These are phyloP conservation scores for Sparassis latifolia DNA, from an alignment of 1,284 basidiomycete species.

Conservation along the genomic window DNA sequence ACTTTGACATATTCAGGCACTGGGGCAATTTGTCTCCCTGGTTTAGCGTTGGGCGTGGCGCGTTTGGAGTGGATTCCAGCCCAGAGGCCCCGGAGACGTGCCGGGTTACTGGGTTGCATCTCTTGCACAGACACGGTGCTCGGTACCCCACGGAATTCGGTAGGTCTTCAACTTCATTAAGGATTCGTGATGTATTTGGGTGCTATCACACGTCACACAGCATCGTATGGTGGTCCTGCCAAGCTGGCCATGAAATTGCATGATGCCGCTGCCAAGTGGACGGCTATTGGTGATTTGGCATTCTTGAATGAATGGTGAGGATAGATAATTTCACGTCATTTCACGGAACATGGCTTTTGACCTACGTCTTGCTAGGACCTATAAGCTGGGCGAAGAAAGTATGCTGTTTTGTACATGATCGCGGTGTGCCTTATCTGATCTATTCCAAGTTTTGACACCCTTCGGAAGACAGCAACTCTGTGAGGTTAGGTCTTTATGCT, in stretches of 20 bases:
- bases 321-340: not conserved
- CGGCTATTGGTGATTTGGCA: slow-evolving; percentile 51
- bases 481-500: slow-evolving; percentile 25
- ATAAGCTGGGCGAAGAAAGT: slow-evolving; percentile 78
- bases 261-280: slow-evolving; percentile 48
- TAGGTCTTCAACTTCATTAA: slow-evolving; percentile 26
- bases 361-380: slow-evolving; percentile 47
- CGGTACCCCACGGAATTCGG: slow-evolving; percentile 73
- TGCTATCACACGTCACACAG: slow-evolving; percentile 25
- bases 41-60: slow-evolving; percentile 65
- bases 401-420: slow-evolving; percentile 8
- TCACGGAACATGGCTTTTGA: not conserved
- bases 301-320: slow-evolving; percentile 75
- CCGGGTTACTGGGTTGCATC: slow-evolving; percentile 64
- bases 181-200: not conserved
- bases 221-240: slow-evolving; percentile 61
- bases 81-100: slow-evolving; percentile 68
- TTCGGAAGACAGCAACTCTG: slow-evolving; percentile 79
- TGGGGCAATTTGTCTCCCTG: slow-evolving; percentile 86
- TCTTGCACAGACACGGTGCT: slow-evolving; percentile 77
- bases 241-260: slow-evolving; percentile 54
- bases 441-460: slow-evolving; percentile 61
- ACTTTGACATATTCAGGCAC: slow-evolving; percentile 61
- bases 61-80: slow-evolving; percentile 69
- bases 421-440: slow-evolving; percentile 2